Conservation (phyloP, 2,329 filamentous ascomycete species). For the Sporothrix brunneoviolacea region DNA sequence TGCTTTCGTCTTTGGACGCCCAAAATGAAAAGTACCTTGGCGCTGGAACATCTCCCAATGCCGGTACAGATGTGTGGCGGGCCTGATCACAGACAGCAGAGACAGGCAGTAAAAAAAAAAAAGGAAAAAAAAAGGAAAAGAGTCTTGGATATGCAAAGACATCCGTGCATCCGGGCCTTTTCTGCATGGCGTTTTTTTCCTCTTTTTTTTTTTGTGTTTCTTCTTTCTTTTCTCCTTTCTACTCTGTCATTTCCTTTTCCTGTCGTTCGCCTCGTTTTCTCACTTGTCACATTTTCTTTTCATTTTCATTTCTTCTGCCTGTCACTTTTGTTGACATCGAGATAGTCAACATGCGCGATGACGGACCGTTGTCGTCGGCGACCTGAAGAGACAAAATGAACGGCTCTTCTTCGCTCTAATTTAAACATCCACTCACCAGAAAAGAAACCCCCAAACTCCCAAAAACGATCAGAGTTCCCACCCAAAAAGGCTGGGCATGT, state of each 20-base stretch:
- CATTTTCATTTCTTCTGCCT: neutral
- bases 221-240: neutral
- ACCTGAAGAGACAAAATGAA: neutral
- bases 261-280: neutral
- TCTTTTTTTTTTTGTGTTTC: neutral
- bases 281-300: neutral
- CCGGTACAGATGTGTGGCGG: no score
- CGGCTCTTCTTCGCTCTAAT: constrained; percentile 18
- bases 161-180: constrained; percentile 6
- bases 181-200: neutral
- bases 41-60: no score
- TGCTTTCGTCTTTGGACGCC: no score
- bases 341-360: neutral
- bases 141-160: neutral
- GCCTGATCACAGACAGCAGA: neutral
- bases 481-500: neutral
- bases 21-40: no score
- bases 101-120: neutral
- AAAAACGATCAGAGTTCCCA: neutral
- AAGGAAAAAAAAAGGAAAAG: neutral
- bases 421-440: constrained; percentile 6
- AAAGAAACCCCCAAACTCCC: neutral
- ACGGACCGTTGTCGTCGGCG: neutral
- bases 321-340: constrained; percentile 6
- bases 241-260: constrained; percentile 1